These are phyloP conservation scores for Trametes versicolor DNA, from an alignment of 1,284 basidiomycete species.

Conservation along the genomic window DNA sequence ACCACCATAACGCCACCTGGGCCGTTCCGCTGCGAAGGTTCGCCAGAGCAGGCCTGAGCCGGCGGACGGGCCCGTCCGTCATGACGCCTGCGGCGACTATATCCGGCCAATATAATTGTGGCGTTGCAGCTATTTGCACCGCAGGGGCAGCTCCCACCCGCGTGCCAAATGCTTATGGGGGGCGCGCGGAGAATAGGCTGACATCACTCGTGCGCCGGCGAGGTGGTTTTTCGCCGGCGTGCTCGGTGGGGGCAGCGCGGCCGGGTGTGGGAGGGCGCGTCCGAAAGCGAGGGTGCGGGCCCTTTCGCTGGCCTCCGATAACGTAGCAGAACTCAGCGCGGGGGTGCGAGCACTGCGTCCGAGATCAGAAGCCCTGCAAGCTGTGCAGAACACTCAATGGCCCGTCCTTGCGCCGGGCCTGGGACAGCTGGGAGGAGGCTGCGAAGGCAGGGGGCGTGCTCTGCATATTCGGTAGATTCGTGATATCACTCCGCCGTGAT, in stretches of 20 bases:
- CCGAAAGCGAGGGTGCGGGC: conserved; percentile 10
- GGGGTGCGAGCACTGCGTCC: conserved; percentile 20
- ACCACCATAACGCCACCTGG: conserved; percentile 20
- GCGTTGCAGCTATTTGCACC: conserved; percentile 19
- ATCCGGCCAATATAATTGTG: conserved; percentile 29
- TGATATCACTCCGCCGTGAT: conserved; percentile 24
- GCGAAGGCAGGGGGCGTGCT: conserved; percentile 2
- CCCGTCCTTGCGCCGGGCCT: conserved; percentile 25
- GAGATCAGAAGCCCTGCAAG: conserved; percentile 33
- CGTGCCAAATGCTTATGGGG: not conserved
- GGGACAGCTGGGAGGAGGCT: conserved; percentile 6
- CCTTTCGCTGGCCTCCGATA: conserved; percentile 23
- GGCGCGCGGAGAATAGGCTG: conserved; percentile 24
- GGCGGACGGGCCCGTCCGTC: conserved; percentile 21
- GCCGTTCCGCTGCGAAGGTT: conserved; percentile 22
- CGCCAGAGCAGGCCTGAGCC: conserved; percentile 10
- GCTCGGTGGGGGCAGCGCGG: conserved; percentile 13
- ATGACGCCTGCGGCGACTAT: conserved; percentile 19
- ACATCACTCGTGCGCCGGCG: conserved; percentile 22
- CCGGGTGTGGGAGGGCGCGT: conserved; percentile 16
- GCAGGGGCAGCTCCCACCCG: conserved; percentile 18
- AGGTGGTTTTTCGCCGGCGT: conserved; percentile 2
- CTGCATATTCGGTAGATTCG: conserved; percentile 22
- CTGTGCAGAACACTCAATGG: conserved; percentile 32
- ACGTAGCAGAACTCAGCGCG: conserved; percentile 13